Conservation (phyloP, 2,329 filamentous ascomycete genomes). For the Capronia coronata region DNA sequence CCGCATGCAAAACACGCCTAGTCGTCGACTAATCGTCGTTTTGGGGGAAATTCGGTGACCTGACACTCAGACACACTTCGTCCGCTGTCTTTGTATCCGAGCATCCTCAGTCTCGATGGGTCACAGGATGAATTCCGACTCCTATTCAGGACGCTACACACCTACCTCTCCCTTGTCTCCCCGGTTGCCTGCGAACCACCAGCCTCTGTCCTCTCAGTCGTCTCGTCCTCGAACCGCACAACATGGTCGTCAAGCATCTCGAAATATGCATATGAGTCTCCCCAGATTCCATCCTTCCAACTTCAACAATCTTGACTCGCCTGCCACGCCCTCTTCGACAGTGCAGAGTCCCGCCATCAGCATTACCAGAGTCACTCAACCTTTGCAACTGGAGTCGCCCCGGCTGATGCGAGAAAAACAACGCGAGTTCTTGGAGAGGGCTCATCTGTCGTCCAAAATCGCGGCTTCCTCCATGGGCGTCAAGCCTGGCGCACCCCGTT, state of each 20-base stretch:
- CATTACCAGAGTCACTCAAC: slow-evolving; percentile 24
- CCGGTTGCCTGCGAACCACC: slow-evolving; percentile 14
- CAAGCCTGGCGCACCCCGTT: slow-evolving; percentile 40
- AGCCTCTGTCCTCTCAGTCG: slow-evolving; percentile 32
- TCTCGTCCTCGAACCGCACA: slow-evolving; percentile 31
- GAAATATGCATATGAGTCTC: slow-evolving; percentile 37
- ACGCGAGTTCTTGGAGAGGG: slow-evolving; percentile 38
- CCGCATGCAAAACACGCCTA: slow-evolving; percentile 17
- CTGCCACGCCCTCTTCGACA: slow-evolving; percentile 34
- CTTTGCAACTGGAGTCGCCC: slow-evolving; percentile 32
- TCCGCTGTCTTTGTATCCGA: background rate
- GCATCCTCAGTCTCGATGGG: slow-evolving; percentile 6
- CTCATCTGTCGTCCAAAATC: slow-evolving; percentile 31
- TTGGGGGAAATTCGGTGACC: slow-evolving; percentile 9
- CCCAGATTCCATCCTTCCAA: slow-evolving; percentile 44
- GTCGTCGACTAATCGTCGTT: no score
- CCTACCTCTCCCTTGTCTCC: slow-evolving; percentile 29
- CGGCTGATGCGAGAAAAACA: slow-evolving; percentile 39
- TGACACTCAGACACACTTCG: background rate
- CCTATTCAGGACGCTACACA: slow-evolving; percentile 24
- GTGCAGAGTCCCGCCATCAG: slow-evolving; percentile 30
- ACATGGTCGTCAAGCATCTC: slow-evolving; percentile 33
- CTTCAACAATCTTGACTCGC: slow-evolving; percentile 32
- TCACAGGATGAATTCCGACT: slow-evolving; percentile 16
- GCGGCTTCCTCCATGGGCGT: slow-evolving; percentile 29